phyloP scores from a whole-genome alignment of 2,329 filamentous ascomycete genomes.

The Anisogramma anomala region DNA sequence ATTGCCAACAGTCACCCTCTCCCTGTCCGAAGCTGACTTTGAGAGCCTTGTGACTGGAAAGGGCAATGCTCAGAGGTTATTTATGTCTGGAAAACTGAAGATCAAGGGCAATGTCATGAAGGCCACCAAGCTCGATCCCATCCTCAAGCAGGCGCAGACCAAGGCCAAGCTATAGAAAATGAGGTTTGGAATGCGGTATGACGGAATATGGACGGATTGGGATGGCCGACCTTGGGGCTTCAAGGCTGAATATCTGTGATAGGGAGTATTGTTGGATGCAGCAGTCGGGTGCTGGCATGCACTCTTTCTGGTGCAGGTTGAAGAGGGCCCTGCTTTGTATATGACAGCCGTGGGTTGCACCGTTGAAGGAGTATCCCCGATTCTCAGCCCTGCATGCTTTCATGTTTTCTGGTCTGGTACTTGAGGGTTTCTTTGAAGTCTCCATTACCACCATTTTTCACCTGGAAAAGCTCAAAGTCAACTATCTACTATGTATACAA shows the following conservation, averaged over 20 bases:
- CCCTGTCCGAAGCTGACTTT: conserved; percentile 79
- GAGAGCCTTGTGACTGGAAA: conserved; percentile 70
- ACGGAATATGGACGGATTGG: conserved; percentile 13
- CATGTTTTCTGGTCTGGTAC: too few relatives aligned
- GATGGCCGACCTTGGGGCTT: conserved; percentile 4
- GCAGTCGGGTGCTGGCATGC: background rate
- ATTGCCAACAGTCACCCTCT: conserved; percentile 57
- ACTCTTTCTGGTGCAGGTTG: background rate
- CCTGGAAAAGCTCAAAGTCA: too few relatives aligned
- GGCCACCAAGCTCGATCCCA: conserved; percentile 89
- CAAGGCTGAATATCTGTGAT: background rate
- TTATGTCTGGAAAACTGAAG: conserved; percentile 99
- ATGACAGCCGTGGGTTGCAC: background rate
- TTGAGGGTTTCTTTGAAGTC: too few relatives aligned
- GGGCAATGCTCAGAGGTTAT: conserved; percentile 86
- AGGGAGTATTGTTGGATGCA: background rate
- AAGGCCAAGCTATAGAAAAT: conserved; percentile 66
- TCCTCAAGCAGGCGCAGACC: conserved; percentile 75
- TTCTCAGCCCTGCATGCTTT: too few relatives aligned
- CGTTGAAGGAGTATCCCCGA: too few relatives aligned
- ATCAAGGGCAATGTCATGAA: conserved; percentile 98
- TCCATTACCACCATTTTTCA: too few relatives aligned
- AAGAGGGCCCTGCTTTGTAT: conserved; percentile 1
- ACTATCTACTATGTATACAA: too few relatives aligned
- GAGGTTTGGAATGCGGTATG: conserved; percentile 12